Evolutionary conservation across 2,329 filamentous ascomycete species (phyloP).

Genomic region (Canariomyces notabilis): DNA sequence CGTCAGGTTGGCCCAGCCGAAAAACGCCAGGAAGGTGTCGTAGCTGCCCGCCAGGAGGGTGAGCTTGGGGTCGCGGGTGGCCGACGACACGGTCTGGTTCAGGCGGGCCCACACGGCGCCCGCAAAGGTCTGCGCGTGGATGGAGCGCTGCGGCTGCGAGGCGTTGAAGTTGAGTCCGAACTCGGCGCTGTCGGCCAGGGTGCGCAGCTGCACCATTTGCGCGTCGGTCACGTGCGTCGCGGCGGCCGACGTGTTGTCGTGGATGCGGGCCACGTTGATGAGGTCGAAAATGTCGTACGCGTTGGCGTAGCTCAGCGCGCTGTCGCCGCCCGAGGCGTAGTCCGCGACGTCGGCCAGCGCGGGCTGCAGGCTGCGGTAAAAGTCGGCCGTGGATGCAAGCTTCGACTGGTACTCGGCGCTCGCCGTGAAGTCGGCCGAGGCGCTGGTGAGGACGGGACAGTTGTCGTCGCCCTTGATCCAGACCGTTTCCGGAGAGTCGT

Average conservation of each 20-base stretch:
- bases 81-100: constrained; percentile 42
- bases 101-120: constrained; percentile 52
- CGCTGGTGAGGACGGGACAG: constrained; percentile 50
- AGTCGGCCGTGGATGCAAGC: constrained; percentile 52
- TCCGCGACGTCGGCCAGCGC: constrained; percentile 39
- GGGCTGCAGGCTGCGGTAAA: constrained; percentile 50
- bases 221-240: constrained; percentile 52
- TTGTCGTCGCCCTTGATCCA: constrained; percentile 22
- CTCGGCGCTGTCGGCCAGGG: constrained; percentile 75
- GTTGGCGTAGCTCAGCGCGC: constrained; percentile 47
- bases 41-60: constrained; percentile 44
- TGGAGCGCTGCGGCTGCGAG: constrained; percentile 59
- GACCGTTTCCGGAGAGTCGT: constrained; percentile 17
- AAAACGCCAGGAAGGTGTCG: constrained; percentile 58
- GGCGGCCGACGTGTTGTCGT: constrained; percentile 56
- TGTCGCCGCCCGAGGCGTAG: constrained; percentile 1
- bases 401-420: constrained; percentile 42
- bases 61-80: constrained; percentile 43
- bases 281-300: constrained; percentile 55
- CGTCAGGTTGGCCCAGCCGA: constrained; percentile 52
- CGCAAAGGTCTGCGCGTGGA: constrained; percentile 33
- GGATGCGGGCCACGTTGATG: constrained; percentile 55
- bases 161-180: constrained; percentile 78
- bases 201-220: constrained; percentile 58
- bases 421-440: constrained; percentile 51